phyloP scores from a whole-genome alignment of 2,329 filamentous ascomycete genomes.

The Berkeleyomyces rouxiae region DNA sequence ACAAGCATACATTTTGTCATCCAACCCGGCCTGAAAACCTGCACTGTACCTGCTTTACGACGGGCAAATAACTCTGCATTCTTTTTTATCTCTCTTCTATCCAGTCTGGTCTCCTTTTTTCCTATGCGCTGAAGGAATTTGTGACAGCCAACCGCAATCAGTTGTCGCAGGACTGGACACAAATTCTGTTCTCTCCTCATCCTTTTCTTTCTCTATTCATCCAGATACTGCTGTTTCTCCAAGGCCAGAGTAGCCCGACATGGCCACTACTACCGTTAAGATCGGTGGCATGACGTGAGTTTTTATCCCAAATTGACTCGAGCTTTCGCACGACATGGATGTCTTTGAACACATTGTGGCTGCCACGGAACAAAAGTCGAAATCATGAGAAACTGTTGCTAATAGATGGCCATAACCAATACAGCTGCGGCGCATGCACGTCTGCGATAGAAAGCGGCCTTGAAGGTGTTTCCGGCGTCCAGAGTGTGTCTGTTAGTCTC shows the following conservation, averaged over 20 bases:
- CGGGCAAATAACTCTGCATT: not conserved
- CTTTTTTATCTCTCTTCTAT: not conserved
- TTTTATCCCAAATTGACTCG: not conserved
- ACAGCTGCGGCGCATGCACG: constrained; percentile 70
- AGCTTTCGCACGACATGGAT: constrained; percentile 4
- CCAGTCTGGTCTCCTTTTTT: not conserved
- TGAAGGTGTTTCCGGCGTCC: constrained; percentile 62
- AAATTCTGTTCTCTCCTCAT: not conserved
- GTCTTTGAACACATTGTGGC: not conserved
- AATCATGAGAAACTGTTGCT: not conserved
- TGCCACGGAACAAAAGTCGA: not conserved
- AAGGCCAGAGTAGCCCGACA: constrained; percentile 19
- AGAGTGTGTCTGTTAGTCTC: constrained; percentile 76
- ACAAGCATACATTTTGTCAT: not conserved
- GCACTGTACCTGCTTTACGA: not conserved
- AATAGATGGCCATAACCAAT: not conserved
- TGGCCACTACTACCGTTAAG: constrained; percentile 80
- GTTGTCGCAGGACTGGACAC: constrained; percentile 2
- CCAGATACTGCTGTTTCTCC: not conserved
- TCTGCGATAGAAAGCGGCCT: constrained; percentile 91
- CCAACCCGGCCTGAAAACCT: not conserved
- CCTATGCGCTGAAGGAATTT: constrained; percentile 1
- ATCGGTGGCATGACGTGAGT: constrained; percentile 74
- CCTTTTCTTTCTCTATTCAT: constrained; percentile 3
- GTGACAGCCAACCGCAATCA: not conserved